Evolutionary conservation across 1,139 yeast species (phyloP), one percentile per base, ranked within the genome.

Genomic region (Cylindricascospora bacillispora): DNA sequence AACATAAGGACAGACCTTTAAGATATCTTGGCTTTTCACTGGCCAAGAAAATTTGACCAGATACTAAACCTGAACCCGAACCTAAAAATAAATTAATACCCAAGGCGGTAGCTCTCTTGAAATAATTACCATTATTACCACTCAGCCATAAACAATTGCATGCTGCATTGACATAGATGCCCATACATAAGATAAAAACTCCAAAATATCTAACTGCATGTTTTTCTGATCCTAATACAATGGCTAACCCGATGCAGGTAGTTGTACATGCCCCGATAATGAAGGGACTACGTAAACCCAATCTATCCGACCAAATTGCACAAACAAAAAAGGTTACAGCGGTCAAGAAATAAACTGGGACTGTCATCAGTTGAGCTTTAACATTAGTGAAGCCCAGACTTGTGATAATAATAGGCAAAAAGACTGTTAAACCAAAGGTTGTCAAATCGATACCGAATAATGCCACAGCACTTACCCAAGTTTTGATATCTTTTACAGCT

Each of bases 371-470:
- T 43, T 68, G 73, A 1, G 71, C 64, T 35, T 55, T 48, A 28
- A 64, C 54, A 21, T 47, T 51, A 18, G 59, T 55, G 43, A 59
- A 67, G 1, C 72, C 71, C 45, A 67, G 53, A 14, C 63, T 64
- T 16, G 47, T 47, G 32, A 67, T 56, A 29, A 66, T 63, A 5
- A 62, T 54, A 13, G 72, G 72, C 30, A 67, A 49, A 39, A 66
- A 67, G 0, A 68, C 65, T 1, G 67, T 60, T 32, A 65, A 59
- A 5, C 72, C 71, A 38, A 64, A 67, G 22, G 67, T 49, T 4
- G 63, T 56, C 21, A 59, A 40, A 47, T 66, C 72, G 22, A 54
- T 62, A 47, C 70, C 64, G 40, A 67, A 67, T 37, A 66, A 63
- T 27, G 66, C 63, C 9, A 54, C 35, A 19, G 63, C 57, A 22